These are phyloP conservation scores for Calonectria honghensis DNA, from an alignment of 2,329 filamentous ascomycete genomes.

Conservation along the genomic window DNA sequence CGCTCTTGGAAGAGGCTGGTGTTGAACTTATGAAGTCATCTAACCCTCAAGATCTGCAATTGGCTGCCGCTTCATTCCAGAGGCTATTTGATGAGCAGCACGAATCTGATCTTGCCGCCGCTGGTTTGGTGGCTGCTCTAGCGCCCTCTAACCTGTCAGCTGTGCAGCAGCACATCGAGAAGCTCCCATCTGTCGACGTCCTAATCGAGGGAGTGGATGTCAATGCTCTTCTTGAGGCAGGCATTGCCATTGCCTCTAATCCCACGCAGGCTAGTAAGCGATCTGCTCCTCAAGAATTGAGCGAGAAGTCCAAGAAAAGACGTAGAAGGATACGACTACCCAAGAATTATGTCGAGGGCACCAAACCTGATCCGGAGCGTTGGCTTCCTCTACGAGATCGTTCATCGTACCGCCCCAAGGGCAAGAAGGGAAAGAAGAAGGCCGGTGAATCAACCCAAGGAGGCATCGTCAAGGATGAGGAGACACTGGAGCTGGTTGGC, in stretches of 20 bases:
- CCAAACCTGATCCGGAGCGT: conserved; percentile 90
- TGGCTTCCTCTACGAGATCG: conserved; percentile 95
- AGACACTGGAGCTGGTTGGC: conserved; percentile 78
- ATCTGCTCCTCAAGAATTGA: conserved; percentile 60
- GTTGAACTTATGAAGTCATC: conserved; percentile 86
- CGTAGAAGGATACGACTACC: conserved; percentile 79
- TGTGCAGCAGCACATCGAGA: conserved; percentile 71
- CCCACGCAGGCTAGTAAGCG: conserved; percentile 70
- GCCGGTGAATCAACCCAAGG: conserved; percentile 88
- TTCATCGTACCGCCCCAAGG: conserved; percentile 91
- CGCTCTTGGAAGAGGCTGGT: conserved; percentile 88
- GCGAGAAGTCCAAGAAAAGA: conserved; percentile 69
- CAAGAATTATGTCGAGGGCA: conserved; percentile 84
- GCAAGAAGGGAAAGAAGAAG: conserved; percentile 93
- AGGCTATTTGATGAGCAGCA: conserved; percentile 79
- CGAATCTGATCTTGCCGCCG: conserved; percentile 81
- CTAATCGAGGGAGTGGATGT: conserved; percentile 78
- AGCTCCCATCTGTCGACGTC: conserved; percentile 77
- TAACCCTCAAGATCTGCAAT: conserved; percentile 78
- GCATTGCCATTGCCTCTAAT: conserved; percentile 70
- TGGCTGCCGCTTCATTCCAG: conserved; percentile 87
- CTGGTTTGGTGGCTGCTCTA: conserved; percentile 90
- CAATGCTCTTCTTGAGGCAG: conserved; percentile 77
- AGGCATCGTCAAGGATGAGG: conserved; percentile 85
- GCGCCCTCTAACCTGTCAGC: conserved; percentile 77